phyloP scores from a whole-genome alignment of 345 rosid genomes.

The Cochlearia excelsa region DNA sequence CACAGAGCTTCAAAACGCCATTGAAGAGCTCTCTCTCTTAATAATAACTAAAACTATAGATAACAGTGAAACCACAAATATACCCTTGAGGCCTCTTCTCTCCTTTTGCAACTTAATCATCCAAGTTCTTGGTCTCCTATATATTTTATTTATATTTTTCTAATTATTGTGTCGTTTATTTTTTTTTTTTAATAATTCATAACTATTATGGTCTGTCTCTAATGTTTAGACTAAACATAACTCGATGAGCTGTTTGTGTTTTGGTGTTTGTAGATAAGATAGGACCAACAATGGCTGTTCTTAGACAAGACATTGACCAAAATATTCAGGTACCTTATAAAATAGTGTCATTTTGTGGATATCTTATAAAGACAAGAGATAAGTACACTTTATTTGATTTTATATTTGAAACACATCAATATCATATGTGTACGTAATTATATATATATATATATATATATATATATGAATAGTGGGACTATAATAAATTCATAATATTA shows the following conservation, averaged over 20 bases:
- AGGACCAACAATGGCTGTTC: slow-evolving; percentile 95
- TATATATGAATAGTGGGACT: slow-evolving; percentile 16
- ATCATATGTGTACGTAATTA: slow-evolving; percentile 15
- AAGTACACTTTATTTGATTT: slow-evolving; percentile 8
- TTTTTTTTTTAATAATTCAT: not conserved
- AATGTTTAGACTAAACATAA: slow-evolving; percentile 2
- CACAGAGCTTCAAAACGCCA: slow-evolving; percentile 67
- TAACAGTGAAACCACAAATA: slow-evolving; percentile 35
- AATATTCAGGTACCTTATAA: slow-evolving; percentile 61
- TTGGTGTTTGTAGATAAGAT: slow-evolving; percentile 72
- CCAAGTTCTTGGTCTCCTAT: slow-evolving; percentile 78
- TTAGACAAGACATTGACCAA: slow-evolving; percentile 80
- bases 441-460: not conserved
- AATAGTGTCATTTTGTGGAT: slow-evolving; percentile 18
- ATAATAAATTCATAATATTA: not conserved
- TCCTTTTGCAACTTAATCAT: slow-evolving; percentile 62
- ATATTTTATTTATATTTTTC: not conserved
- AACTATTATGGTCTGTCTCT: not conserved
- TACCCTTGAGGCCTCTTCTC: slow-evolving; percentile 66
- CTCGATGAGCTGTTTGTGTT: slow-evolving; percentile 12
- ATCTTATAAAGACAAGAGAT: slow-evolving; percentile 9
- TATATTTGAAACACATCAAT: slow-evolving; percentile 21
- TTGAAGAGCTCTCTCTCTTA: slow-evolving; percentile 67
- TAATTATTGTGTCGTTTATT: not conserved
- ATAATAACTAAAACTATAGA: slow-evolving; percentile 40